phyloP scores from a whole-genome alignment of 2,329 filamentous ascomycete genomes.

The Nemania diffusa region DNA sequence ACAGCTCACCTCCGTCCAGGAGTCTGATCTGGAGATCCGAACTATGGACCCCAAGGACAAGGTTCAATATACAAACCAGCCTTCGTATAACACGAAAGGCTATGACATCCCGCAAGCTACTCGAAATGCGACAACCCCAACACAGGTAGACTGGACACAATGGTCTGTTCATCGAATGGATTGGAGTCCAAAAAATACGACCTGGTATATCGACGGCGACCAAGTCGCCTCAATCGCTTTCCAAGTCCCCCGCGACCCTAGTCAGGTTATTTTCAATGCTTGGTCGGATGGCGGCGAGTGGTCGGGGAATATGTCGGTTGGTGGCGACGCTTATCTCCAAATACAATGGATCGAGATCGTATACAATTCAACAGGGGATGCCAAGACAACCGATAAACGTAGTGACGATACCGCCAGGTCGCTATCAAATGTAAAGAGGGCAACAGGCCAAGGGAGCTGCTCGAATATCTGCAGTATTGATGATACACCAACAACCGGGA shows the following conservation, averaged over 20 bases:
- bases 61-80: constrained; percentile 71
- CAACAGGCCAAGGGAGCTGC: constrained; percentile 36
- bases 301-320: constrained; percentile 67
- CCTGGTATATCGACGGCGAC: constrained; percentile 66
- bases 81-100: constrained; percentile 58
- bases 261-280: constrained; percentile 66
- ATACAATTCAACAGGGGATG: constrained; percentile 57
- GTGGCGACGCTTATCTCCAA: constrained; percentile 63
- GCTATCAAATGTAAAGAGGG: constrained; percentile 32
- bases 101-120: constrained; percentile 60
- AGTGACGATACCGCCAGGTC: not conserved
- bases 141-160: constrained; percentile 58
- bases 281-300: constrained; percentile 71
- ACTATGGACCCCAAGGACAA: constrained; percentile 57
- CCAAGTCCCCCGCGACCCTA: constrained; percentile 64
- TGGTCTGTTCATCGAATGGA: constrained; percentile 71
- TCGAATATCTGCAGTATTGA: constrained; percentile 51
- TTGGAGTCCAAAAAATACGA: constrained; percentile 64
- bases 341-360: constrained; percentile 72
- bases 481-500: constrained; percentile 51
- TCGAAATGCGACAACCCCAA: constrained; percentile 58
- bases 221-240: constrained; percentile 64
- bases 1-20: constrained; percentile 56
- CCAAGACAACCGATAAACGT: constrained; percentile 33
- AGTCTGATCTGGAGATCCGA: constrained; percentile 64